Conservation (phyloP, 306 rosid genomes). For the Inga oerstediana region DNA sequence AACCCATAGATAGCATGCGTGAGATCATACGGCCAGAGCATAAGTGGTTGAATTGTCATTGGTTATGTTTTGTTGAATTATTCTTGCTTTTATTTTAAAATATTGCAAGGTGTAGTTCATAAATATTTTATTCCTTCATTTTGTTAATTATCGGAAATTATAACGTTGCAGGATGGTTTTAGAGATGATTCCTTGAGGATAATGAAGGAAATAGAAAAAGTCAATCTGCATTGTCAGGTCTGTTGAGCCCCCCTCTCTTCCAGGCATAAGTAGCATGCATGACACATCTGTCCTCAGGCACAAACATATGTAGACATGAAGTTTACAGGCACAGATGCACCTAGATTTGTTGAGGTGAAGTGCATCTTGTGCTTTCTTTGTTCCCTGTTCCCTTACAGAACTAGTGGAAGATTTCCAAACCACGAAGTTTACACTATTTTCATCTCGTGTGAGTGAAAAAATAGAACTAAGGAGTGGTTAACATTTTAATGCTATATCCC, state of each 20-base stretch:
- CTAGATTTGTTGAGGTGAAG: neutral
- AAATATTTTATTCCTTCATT: neutral
- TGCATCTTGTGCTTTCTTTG: neutral
- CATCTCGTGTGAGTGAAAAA: neutral
- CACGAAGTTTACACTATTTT: neutral
- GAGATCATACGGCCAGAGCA: neutral
- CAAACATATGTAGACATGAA: neutral
- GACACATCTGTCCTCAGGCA: neutral
- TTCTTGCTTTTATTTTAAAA: neutral
- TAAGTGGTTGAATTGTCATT: neutral
- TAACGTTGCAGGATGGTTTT: constrained; percentile 80
- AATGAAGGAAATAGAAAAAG: constrained; percentile 69
- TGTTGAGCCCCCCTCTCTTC: constrained; percentile 28
- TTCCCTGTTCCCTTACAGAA: no score
- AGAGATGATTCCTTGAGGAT: constrained; percentile 86
- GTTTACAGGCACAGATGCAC: constrained; percentile 7
- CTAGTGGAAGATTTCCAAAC: neutral
- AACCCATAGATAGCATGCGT: neutral
- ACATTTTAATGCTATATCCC: neutral
- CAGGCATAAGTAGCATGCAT: neutral
- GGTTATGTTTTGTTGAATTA: neutral
- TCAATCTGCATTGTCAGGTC: constrained; percentile 73
- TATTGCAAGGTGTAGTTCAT: neutral
- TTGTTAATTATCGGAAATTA: neutral
- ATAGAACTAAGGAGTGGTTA: neutral